Base-by-base conservation (phyloP, 495 filamentous ascomycete species). In the Hypomontagnella submonticulosa region DNA sequence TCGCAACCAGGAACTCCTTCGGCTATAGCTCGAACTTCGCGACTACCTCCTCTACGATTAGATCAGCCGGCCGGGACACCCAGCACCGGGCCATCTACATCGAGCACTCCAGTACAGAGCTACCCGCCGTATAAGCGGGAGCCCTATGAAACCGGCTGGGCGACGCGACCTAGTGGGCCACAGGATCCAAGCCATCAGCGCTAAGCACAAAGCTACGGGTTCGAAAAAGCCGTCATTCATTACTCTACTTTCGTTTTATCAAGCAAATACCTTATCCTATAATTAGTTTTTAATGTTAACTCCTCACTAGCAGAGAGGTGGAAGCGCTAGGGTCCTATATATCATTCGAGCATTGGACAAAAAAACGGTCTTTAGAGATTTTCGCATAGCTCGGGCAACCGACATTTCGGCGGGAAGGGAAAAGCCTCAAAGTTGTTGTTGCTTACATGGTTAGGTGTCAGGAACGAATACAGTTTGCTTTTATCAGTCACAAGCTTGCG, bases 101-200 rank as follows among this genome's bases (percentile, higher is more conserved):
- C 67, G 37, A 64, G 58, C 50, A 71, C 72, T 10, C 75, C 73
- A 4, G 61, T 66, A 7, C 67, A 66, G 40, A 64, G 55, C 49
- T 77, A 73, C 40, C 38, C 68, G 4, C 58, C 73, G 19, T 72
- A 73, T 13, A 72, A 72, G 47, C 70, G 71, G 23, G 67, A 75
- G 18, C 59, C 73, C 2, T 76, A 79, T 32, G 80, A 82, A 57
- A 78, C 77, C 12, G 80, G 79, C 12, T 83, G 80, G 80, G 80
- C 76, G 20, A 79, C 77, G 1, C 75, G 72, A 15, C 63, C 73
- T 16, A 67, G 74, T 38, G 67, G 70, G 10, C 69, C 70, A 5
- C 50, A 71, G 8, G 75, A 77, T 42, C 66, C 44, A 69, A 57
- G 54, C 68, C 55, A 27, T 27, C 23, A 60, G 41, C 57, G 54